A percentile compares a stretch with the other conserved stretches of the same genome.
These are phyloP conservation scores for Spongispora temasekensis DNA, from an alignment of 1,284 basidiomycete species.

Conservation along the genomic window DNA sequence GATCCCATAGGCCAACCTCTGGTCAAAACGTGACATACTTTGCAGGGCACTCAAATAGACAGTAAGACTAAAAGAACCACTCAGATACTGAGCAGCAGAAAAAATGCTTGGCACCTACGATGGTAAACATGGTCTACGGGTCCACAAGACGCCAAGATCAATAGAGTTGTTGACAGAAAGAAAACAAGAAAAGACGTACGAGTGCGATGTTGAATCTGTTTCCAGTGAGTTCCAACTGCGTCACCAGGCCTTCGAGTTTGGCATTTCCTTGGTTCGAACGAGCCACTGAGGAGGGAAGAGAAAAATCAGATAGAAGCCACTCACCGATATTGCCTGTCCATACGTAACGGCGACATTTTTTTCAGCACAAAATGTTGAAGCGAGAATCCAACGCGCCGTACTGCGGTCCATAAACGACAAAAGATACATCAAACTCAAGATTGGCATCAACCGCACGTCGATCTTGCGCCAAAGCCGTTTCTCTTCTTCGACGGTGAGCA, in stretches of 20 bases:
- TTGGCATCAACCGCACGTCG: conserved; percentile 64
- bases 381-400: too few relatives aligned
- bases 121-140: conserved; percentile 68
- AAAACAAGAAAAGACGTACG: conserved; percentile 40
- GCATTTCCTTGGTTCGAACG: conserved; percentile 53
- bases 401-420: conserved; percentile 61
- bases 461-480: conserved; percentile 63
- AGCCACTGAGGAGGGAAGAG: background rate
- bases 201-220: conserved; percentile 68
- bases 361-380: background rate
- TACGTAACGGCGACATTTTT: background rate
- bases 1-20: background rate
- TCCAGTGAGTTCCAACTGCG: conserved; percentile 54
- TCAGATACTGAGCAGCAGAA: background rate
- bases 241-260: conserved; percentile 58
- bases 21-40: conserved; percentile 19
- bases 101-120: conserved; percentile 44
- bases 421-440: conserved; percentile 64
- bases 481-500: conserved; percentile 47
- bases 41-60: conserved; percentile 35
- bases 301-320: too few relatives aligned
- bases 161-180: background rate
- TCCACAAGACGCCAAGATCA: conserved; percentile 39
- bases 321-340: conserved; percentile 58
- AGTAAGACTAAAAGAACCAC: conserved; percentile 21